Base-by-base conservation (phyloP, 2,329 filamentous ascomycete species). In the Microdochium trichocladiopsis region DNA sequence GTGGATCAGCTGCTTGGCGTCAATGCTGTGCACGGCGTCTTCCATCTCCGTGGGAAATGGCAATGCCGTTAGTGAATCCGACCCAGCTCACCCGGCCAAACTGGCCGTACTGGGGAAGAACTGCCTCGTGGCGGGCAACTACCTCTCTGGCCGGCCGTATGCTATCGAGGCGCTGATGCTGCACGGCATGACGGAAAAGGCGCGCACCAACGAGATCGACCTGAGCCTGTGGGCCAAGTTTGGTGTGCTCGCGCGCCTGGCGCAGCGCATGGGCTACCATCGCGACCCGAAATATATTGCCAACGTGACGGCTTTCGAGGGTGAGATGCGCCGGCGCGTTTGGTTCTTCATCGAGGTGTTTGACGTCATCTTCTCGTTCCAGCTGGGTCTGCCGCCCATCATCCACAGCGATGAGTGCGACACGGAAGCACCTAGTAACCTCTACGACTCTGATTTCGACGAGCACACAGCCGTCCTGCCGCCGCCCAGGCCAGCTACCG, bases 181-280 rank as follows among this genome's bases (percentile, higher is more conserved):
- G 41, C 71, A 74, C 28, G 67, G 68, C 5, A 73, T 72, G 57
- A 68, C 69, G 9, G 69, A 74, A 41, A 64, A 75, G 57, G 61
- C 72, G 50, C 69, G 68, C 49, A 68, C 66, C 18, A 63, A 64
- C 25, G 73, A 76, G 50, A 63, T 71, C 4, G 70, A 77, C 48
- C 64, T 72, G 5, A 65, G 69, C 2, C 61, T 77, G 22, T 79
- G 76, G 76, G 69, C 72, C 4, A 66, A 77, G 22, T 74, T 76
- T 55, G 70, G 70, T 41, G 65, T 77, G 18, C 69, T 71, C 4
- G 69, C 72, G 2, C 71, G 77, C 5, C 68, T 79, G 22, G 77
- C 77, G 4, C 76, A 79, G 60, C 69, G 73, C 6, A 71, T 76
- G 62, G 77, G 77, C 14, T 79, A 79, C 52, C 76, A 79, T 53